phyloP scores from a whole-genome alignment of 208 protist species.

The Leishmania gerbilli region DNA sequence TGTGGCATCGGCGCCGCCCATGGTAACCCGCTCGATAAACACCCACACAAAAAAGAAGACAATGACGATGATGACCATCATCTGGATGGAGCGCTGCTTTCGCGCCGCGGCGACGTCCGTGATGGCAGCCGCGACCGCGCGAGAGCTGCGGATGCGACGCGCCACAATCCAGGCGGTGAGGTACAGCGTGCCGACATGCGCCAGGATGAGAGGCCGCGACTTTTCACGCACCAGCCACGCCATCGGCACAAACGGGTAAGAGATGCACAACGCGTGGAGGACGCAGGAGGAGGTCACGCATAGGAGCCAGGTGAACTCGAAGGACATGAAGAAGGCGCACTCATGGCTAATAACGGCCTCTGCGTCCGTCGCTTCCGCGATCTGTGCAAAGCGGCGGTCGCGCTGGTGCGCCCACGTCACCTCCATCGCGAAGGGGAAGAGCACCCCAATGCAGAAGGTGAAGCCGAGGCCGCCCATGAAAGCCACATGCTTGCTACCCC shows the following conservation, averaged over 20 bases:
- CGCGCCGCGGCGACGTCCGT: conserved; percentile 29
- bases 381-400: conserved; percentile 39
- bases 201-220: conserved; percentile 41
- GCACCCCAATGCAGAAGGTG: conserved; percentile 59
- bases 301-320: conserved; percentile 41
- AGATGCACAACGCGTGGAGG: conserved; percentile 63
- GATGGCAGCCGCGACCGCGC: conserved; percentile 16
- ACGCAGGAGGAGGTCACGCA: conserved; percentile 21
- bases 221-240: conserved; percentile 68
- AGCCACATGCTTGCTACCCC: conserved; percentile 58
- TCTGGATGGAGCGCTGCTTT: conserved; percentile 60
- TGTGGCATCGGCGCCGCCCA: conserved; percentile 37
- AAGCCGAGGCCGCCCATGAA: conserved; percentile 61
- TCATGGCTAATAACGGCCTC: conserved; percentile 29
- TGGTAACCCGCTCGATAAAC: conserved; percentile 37
- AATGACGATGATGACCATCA: conserved; percentile 50
- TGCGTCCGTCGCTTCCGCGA: conserved; percentile 17
- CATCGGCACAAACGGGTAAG: conserved; percentile 80
- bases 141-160: conserved; percentile 32
- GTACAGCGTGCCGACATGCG: conserved; percentile 39
- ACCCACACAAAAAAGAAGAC: conserved; percentile 41
- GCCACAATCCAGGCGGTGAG: conserved; percentile 19
- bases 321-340: conserved; percentile 43
- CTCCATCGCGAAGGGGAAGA: conserved; percentile 73
- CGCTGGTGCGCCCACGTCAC: conserved; percentile 51